Conservation (phyloP, 1,284 basidiomycete genomes). For the Ustilago sp. region DNA sequence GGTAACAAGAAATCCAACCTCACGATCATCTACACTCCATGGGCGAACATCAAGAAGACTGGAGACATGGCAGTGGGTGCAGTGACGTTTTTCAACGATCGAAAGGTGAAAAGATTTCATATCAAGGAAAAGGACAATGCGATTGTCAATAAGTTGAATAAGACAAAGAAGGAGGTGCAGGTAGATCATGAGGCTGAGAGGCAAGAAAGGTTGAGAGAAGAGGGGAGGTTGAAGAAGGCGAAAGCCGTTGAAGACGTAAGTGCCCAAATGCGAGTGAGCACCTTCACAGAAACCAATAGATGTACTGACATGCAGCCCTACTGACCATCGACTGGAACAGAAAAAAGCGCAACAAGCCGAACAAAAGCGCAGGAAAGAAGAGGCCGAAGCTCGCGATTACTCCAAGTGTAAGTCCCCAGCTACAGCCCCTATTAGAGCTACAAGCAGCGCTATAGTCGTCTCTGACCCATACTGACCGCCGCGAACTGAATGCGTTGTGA, state of each 20-base stretch:
- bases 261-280: not conserved
- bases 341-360: constrained; percentile 56
- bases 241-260: constrained; percentile 55
- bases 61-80: constrained; percentile 80
- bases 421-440: not conserved
- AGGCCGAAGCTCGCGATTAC: constrained; percentile 64
- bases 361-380: constrained; percentile 74
- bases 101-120: constrained; percentile 77
- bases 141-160: constrained; percentile 93
- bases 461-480: too few relatives aligned
- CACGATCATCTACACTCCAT: constrained; percentile 91
- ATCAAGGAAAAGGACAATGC: constrained; percentile 84
- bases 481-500: not conserved
- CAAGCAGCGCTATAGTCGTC: too few relatives aligned
- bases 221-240: constrained; percentile 58
- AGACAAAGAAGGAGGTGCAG: constrained; percentile 78
- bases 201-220: constrained; percentile 73
- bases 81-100: constrained; percentile 92
- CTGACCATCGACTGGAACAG: constrained; percentile 6
- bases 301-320: not conserved
- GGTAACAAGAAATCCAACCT: constrained; percentile 96
- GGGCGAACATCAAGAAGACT: constrained; percentile 64
- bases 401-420: constrained; percentile 68
- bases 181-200: constrained; percentile 92
- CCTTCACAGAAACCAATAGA: not conserved